These are phyloP conservation scores for Amphicarpaea edgeworthii DNA, from an alignment of 306 rosid genomes.

Conservation along the genomic window DNA sequence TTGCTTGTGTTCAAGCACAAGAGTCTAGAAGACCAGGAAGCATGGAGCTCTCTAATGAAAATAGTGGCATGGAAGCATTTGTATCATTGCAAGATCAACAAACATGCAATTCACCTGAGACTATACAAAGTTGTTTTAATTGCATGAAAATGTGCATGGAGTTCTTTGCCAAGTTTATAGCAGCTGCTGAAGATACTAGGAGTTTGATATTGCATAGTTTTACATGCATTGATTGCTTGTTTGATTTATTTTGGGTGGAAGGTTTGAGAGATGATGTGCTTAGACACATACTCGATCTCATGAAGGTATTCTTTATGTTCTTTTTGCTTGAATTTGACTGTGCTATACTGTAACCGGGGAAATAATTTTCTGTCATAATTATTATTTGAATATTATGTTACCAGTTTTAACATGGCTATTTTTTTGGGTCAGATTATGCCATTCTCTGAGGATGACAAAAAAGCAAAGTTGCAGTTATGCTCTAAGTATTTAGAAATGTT, in stretches of 20 bases:
- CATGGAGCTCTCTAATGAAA: constrained; percentile 49
- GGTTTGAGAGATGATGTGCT: constrained; percentile 79
- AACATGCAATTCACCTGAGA: constrained; percentile 48
- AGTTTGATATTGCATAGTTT: constrained; percentile 68
- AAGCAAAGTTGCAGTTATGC: constrained; percentile 78
- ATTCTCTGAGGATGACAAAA: constrained; percentile 75
- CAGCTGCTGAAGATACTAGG: constrained; percentile 74
- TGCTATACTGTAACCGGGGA: constrained; percentile 33
- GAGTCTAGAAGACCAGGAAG: constrained; percentile 68
- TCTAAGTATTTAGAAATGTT: constrained; percentile 90
- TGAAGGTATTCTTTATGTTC: constrained; percentile 70
- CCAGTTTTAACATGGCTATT: constrained; percentile 16
- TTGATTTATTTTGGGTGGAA: constrained; percentile 94
- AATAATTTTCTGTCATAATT: constrained; percentile 39
- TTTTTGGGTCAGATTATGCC: constrained; percentile 64
- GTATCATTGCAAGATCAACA: constrained; percentile 49
- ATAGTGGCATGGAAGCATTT: constrained; percentile 44
- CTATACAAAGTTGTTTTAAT: constrained; percentile 58
- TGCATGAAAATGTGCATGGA: constrained; percentile 76
- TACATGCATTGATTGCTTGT: constrained; percentile 75
- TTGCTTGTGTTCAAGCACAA: constrained; percentile 87
- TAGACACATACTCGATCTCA: constrained; percentile 79
- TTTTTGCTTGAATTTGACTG: constrained; percentile 31
- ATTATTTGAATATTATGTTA: constrained; percentile 32
- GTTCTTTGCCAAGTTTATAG: constrained; percentile 69